Evolutionary conservation across 2,329 filamentous ascomycete species (phyloP), one percentile per base, ranked within the genome.

Genomic region (Phaeoacremonium minimum): DNA sequence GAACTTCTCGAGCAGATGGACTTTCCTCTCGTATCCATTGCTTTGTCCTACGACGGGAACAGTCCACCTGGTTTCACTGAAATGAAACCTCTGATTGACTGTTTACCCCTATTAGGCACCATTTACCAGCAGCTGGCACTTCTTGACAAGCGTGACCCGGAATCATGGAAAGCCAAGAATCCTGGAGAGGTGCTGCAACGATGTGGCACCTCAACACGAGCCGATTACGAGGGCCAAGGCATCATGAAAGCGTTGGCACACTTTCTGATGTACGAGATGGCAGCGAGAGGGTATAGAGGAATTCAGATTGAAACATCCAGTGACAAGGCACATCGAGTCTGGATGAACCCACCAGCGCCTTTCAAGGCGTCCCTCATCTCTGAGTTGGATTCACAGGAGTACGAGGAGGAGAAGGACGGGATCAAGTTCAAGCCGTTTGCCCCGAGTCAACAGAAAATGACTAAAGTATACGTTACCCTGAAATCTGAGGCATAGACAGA

Each of bases 1-100:
- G 36, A 40, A 40, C 44, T 56, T 17, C 46, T 53, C 3, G 49
- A 49, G 35, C 46, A 49, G 31, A 58, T 59, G 55, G 55, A 57
- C 33, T 58, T 58, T 32, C 53, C 53, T 1, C 45, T 57, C 7
- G 53, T 55, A 3, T 54, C 49, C 8, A 35, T 58, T 15, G 55
- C 53, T 2, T 41, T 58, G 14, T 45, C 52, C 4, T 56, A 49
- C 34, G 55, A 59, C 36, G 45, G 43, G 28, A 35, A 42, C 32
- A 28, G 42, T 5, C 16, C 38, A 2, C 34, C 49, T 15, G 43
- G 52, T 33, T 14, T 19, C 14, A 32, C 37, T 8, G 37, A 39
- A 16, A 35, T 46, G 37, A 18, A 5, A 4, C 33, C 26, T 1
- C 11, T 46, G 13, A 13, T 43, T 15, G 26, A 11, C 2, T 15